Base-by-base conservation (phyloP, 345 rosid genomes). In the Salix dunnii region DNA sequence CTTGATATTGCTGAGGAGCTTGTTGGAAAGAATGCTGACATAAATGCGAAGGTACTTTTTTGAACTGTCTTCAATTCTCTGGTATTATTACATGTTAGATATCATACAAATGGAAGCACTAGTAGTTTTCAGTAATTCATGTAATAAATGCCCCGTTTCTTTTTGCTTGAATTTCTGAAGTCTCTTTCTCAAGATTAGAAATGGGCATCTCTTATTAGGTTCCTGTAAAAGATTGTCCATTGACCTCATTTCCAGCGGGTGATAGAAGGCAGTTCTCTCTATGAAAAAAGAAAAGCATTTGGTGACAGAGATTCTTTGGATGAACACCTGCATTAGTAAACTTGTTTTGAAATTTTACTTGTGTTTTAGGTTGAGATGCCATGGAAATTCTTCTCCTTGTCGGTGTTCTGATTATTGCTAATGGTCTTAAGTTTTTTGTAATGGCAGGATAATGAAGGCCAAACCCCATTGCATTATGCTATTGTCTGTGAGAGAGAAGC, bases 381-480 rank as follows among this genome's bases (percentile, higher is more conserved):
- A 6, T 35, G 16, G 43, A 35, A 30, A 55, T 58, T 53, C 27
- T 8, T 33, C n/a, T n/a, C n/a, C 27, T 25, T 23, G 51, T 7
- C 18, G 53, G 38, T 21, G 9, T 23, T 58, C 27, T 58, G 63
- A 20, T 55, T 71, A 40, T 74, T 76, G 30, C 78, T 80, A 43
- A 35, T 31, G 21, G 28, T 12, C 38, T 13, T 7, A 18, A 7
- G 20, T 48, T 61, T 28, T 7, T 38, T 3, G n/a, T 72, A 70
- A 76, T 85, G 77, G 71, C 62, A 96, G 99, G 99, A 96, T 82
- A 86, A 90, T 16, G 99, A 93, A 79, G 99, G 99, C 55, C 98
- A 96, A 83, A 91, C 97, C 11, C 88, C 98, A 2, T 76, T 96
- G 88, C 99, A 93, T 82, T 96, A 96, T 67, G 99, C 99, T 68